Base-by-base conservation (phyloP, 2,329 filamentous ascomycete genomes). In the Sordariomycetes sp. region DNA sequence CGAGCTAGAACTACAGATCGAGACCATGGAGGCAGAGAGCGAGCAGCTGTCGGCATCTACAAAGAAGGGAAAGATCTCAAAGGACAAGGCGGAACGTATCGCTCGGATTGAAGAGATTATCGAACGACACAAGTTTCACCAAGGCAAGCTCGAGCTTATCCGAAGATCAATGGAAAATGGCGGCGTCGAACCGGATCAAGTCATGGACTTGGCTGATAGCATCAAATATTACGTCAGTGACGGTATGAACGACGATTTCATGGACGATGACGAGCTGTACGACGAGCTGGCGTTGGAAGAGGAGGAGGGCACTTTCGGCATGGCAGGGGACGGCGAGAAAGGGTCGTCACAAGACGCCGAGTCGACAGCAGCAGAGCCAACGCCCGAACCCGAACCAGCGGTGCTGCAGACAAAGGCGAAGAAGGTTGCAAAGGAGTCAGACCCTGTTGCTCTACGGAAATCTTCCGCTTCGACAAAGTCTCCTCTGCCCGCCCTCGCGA, bases 91-190 rank as follows among this genome's bases (percentile, higher is more conserved):
- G 4, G 90, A 94, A 44, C 80, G 90, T 39, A 79, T 96, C 65
- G 77, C 86, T 35, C 83, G 92, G 54, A 82, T 98, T 45, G 83
- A 94, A 50, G 69, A 74, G 40, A 70, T 81, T 48, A 86, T 88
- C 46, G 92, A 98, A 57, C 79, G 83, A 48, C 90, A 96, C 68
- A 95, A 94, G 61, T 96, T 86, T 84, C 92, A 98, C 55, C 84
- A 94, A 53, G 77, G 79, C 43, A 94, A 94, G 55, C 70, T 98
- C 42, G 92, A 98, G 61, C 70, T 96, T 38, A 78, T 96, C 50
- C 77, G 90, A 49, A 79, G 92, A 46, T 85, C 86, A 19, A 65
- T 98, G 45, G 88, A 96, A 54, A 98, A 98, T 52, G 90, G 87
- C 37, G 86, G 82, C 42, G 75, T 96, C 45, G 90, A 96, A 38